phyloP scores from a whole-genome alignment of 176 grass and related monocot genomes.

The Metroxylon sagu region DNA sequence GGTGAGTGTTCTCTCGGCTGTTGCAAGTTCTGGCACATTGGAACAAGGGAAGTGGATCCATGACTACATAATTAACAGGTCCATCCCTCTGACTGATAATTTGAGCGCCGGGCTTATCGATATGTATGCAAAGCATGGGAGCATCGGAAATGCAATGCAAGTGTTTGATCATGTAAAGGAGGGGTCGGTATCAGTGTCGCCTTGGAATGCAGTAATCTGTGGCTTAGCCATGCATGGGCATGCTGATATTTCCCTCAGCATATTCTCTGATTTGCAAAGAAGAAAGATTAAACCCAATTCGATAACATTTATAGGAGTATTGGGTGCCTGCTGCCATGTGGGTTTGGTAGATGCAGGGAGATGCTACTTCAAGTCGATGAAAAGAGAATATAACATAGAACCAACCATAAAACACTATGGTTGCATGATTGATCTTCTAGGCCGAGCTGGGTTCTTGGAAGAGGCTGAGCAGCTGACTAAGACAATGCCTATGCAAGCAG shows the following conservation, averaged over 20 bases:
- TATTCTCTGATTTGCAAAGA: conserved; percentile 44
- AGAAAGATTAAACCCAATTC: conserved; percentile 45
- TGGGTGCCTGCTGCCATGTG: conserved; percentile 59
- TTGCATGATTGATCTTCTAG: conserved; percentile 78
- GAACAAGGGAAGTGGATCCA: conserved; percentile 57
- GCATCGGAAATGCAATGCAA: conserved; percentile 30
- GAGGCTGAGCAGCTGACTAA: conserved; percentile 47
- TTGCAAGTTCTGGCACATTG: conserved; percentile 48
- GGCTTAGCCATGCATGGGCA: conserved; percentile 77
- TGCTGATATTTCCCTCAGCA: conserved; percentile 35
- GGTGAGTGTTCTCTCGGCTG: conserved; percentile 42
- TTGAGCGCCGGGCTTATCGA: conserved; percentile 54
- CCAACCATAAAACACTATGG: conserved; percentile 85
- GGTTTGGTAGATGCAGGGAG: conserved; percentile 45
- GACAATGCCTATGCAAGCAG: conserved; percentile 60
- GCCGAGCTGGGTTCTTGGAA: conserved; percentile 65
- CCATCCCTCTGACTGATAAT: conserved; percentile 42
- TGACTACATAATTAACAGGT: conserved; percentile 37
- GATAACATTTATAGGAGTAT: conserved; percentile 57
- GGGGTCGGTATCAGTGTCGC: conserved; percentile 36
- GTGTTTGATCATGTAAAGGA: conserved; percentile 35
- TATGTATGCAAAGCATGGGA: conserved; percentile 72
- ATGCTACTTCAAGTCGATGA: conserved; percentile 52
- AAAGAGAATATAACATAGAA: conserved; percentile 32
- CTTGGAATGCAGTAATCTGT: conserved; percentile 73